Evolutionary conservation across 257 asterid species (phyloP).

Genomic region (Nicotiana tabacum): DNA sequence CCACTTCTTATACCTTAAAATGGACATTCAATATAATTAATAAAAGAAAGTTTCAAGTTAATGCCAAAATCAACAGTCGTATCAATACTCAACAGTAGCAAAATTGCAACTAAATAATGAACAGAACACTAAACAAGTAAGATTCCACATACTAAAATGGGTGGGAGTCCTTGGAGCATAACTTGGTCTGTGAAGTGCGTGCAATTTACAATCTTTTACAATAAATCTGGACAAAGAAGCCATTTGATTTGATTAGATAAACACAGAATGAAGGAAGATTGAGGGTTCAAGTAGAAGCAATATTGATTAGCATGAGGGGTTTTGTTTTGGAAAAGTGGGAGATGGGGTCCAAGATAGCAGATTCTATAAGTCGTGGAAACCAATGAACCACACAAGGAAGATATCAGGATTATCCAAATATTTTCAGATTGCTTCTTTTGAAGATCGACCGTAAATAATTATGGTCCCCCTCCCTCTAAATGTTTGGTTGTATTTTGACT

Average conservation of each 20-base stretch:
- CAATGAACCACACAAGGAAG: constrained; percentile 21
- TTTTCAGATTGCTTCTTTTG: too few relatives aligned
- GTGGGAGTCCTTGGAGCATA: constrained; percentile 9
- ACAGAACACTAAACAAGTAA: background rate
- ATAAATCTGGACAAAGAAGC: constrained; percentile 37
- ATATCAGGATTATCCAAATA: background rate
- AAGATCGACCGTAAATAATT: too few relatives aligned
- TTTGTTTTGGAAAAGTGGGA: background rate
- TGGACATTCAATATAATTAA: background rate
- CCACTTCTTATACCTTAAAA: constrained; percentile 23
- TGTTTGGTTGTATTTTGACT: too few relatives aligned
- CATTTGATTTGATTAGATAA: constrained; percentile 16
- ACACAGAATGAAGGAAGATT: background rate
- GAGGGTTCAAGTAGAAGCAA: constrained; percentile 7
- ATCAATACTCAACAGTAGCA: background rate
- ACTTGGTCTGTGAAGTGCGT: constrained; percentile 14
- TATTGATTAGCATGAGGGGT: background rate
- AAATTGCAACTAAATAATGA: background rate
- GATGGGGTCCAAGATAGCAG: constrained; percentile 8
- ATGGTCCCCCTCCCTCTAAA: too few relatives aligned
- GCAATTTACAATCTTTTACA: constrained; percentile 27
- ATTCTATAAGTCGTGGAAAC: constrained; percentile 20
- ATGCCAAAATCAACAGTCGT: background rate
- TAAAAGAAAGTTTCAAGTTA: background rate
- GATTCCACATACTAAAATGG: constrained; percentile 22